These are phyloP conservation scores for Coniochaeta sp. DNA, from an alignment of 2,329 filamentous ascomycete species.

Conservation along the genomic window DNA sequence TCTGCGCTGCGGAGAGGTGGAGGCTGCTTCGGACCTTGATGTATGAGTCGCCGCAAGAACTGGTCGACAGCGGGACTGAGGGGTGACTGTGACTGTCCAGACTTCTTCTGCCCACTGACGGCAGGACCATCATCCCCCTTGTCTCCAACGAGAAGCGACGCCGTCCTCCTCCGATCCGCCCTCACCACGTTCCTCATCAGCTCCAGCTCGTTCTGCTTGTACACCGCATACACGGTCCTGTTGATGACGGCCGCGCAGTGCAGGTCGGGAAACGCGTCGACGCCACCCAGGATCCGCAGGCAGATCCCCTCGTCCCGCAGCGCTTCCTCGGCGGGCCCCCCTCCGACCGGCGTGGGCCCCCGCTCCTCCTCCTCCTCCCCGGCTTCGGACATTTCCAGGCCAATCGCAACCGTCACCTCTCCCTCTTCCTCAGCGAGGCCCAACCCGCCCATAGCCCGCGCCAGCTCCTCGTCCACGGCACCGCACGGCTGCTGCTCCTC, in stretches of 20 bases:
- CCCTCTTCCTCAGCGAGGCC: not conserved
- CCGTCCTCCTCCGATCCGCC: not conserved
- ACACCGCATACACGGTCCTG: constrained; percentile 34
- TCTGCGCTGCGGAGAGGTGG: not conserved
- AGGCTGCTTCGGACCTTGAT: not conserved
- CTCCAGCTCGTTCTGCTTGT: constrained; percentile 33
- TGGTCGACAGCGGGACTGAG: not conserved
- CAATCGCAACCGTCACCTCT: not conserved
- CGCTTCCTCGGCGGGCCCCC: not conserved
- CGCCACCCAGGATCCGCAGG: constrained; percentile 29
- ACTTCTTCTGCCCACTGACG: not conserved
- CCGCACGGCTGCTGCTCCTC: too few relatives aligned
- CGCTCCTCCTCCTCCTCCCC: not conserved
- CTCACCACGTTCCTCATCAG: constrained; percentile 22
- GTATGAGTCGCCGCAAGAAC: not conserved
- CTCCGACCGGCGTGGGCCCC: not conserved
- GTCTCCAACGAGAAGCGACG: not conserved
- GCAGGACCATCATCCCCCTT: not conserved
- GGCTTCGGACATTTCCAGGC: not conserved
- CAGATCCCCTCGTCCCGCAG: constrained; percentile 22
- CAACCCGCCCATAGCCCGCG: not conserved
- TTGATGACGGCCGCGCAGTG: constrained; percentile 33
- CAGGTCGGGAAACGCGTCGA: constrained; percentile 34
- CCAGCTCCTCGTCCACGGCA: not conserved
- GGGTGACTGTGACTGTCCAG: not conserved